Evolutionary conservation across 1,139 yeast genomes (phyloP).

Genomic region (Zygosaccharomyces pseudobailii): DNA sequence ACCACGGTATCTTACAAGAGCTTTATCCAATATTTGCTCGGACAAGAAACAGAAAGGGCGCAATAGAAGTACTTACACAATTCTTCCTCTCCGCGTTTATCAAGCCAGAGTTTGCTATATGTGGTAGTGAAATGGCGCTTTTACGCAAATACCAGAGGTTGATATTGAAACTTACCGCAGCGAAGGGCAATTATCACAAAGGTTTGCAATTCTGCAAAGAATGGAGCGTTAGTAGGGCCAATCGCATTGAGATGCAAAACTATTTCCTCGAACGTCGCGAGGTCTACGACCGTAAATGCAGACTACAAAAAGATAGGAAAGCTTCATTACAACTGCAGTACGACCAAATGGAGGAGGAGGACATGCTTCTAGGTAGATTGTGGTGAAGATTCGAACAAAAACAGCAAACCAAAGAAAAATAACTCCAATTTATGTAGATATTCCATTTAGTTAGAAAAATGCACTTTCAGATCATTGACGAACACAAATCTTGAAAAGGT

Average conservation of each 20-base stretch:
- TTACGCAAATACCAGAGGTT: constrained; percentile 19
- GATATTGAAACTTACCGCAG: constrained; percentile 18
- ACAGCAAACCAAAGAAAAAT: not conserved
- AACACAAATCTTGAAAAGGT: constrained; percentile 58
- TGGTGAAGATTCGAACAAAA: constrained; percentile 19
- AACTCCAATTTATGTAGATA: constrained; percentile 4
- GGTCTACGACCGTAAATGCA: constrained; percentile 11
- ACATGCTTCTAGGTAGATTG: constrained; percentile 33
- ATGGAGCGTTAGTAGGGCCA: constrained; percentile 19
- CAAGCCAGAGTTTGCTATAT: constrained; percentile 8
- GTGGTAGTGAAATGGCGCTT: constrained; percentile 12
- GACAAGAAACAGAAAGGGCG: constrained; percentile 17
- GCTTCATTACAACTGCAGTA: constrained; percentile 18
- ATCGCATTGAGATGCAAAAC: constrained; percentile 14
- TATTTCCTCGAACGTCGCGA: constrained; percentile 10
- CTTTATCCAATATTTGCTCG: constrained; percentile 9
- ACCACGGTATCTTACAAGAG: constrained; percentile 13
- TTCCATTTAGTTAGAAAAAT: constrained; percentile 5
- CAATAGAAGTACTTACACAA: constrained; percentile 18
- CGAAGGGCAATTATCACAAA: constrained; percentile 13
- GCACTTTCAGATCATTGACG: constrained; percentile 53
- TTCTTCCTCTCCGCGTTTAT: constrained; percentile 18
- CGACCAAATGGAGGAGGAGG: constrained; percentile 38
- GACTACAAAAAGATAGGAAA: constrained; percentile 13
- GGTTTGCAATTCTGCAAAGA: constrained; percentile 19